phyloP scores from a whole-genome alignment of 106 monocot species.

The Iris macrosiphon region DNA sequence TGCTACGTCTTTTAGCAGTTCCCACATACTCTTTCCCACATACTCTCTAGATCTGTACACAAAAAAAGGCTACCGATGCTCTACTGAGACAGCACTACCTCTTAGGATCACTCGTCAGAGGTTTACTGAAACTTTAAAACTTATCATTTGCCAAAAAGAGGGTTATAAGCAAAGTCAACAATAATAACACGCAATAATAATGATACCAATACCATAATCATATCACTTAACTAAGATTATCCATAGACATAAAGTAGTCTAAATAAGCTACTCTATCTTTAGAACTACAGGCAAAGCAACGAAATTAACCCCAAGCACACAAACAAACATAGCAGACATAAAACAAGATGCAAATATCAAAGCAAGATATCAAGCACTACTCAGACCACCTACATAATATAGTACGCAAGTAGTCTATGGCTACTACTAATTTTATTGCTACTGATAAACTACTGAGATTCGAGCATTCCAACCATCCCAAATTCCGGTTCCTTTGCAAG shows the following conservation, averaged over 20 bases:
- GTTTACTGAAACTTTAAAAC: background rate
- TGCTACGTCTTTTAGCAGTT: too few species aligned
- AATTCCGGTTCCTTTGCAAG: conserved; percentile 4
- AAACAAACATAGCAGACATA: conserved; percentile 7
- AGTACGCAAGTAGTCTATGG: conserved; percentile 1
- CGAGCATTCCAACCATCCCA: conserved; percentile 8
- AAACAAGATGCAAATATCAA: conserved; percentile 4
- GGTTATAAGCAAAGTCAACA: background rate
- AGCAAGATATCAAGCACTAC: background rate
- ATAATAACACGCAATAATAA: background rate
- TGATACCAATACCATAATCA: background rate
- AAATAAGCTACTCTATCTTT: conserved; percentile 12
- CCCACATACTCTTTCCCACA: too few species aligned
- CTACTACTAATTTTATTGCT: background rate
- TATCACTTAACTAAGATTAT: background rate
- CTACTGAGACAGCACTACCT: background rate
- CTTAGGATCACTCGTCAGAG: background rate
- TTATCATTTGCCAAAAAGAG: conserved; percentile 1
- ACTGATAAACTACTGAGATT: conserved; percentile 4
- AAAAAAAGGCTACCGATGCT: background rate
- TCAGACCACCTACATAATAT: background rate
- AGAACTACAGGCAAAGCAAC: conserved; percentile 9
- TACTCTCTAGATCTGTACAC: too few species aligned
- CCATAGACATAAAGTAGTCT: background rate
- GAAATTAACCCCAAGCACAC: background rate